Evolutionary conservation across 1,284 basidiomycete species (phyloP).

Genomic region (Malassezia yamatoensis): DNA sequence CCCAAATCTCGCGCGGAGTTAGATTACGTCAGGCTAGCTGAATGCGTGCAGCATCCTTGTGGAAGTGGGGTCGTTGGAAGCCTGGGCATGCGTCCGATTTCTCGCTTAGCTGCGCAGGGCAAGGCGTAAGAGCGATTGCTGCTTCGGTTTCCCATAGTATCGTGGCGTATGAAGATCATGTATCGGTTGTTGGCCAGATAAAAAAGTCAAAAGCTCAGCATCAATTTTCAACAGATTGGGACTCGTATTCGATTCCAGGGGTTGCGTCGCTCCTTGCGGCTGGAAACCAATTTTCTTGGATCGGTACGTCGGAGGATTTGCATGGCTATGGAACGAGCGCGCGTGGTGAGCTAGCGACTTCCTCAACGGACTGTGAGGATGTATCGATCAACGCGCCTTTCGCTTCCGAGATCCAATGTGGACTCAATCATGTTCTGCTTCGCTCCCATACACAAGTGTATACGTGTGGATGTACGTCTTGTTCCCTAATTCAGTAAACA

Average conservation of each 20-base stretch:
- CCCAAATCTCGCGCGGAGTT: background rate
- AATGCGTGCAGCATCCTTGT: background rate
- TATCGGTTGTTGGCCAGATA: conserved; percentile 1
- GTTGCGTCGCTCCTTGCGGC: conserved; percentile 6
- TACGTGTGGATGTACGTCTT: conserved; percentile 1
- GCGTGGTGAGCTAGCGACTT: conserved; percentile 8
- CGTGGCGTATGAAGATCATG: background rate
- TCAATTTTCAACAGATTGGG: too few relatives aligned
- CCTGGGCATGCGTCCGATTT: background rate
- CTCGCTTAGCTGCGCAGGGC: too few relatives aligned
- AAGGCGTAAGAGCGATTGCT: background rate
- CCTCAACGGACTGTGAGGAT: background rate
- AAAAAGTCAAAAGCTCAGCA: too few relatives aligned
- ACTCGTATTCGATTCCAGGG: background rate
- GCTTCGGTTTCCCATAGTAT: conserved; percentile 13
- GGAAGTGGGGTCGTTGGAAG: background rate
- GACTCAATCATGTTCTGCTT: conserved; percentile 13
- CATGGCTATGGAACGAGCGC: conserved; percentile 5
- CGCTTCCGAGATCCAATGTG: background rate
- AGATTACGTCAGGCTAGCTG: background rate
- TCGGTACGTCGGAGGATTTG: background rate
- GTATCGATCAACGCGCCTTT: background rate
- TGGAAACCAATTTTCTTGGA: conserved; percentile 1
- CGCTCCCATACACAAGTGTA: conserved; percentile 2
- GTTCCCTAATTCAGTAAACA: conserved; percentile 21